Base-by-base conservation (phyloP, 2,329 filamentous ascomycete species). In the Geosmithia morbida region DNA sequence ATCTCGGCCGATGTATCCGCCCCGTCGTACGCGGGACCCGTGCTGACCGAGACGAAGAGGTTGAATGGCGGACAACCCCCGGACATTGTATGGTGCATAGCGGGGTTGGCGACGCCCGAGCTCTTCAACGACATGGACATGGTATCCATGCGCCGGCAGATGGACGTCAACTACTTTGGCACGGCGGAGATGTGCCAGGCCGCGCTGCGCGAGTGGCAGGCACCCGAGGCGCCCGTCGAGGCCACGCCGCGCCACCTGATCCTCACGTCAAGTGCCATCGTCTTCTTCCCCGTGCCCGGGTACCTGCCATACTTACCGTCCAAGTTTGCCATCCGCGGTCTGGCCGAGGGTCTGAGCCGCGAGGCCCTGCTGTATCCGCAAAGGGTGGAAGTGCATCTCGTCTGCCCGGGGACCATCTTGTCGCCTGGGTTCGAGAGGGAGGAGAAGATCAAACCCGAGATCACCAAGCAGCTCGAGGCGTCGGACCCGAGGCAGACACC, bases 91-190 rank as follows among this genome's bases (percentile, higher is more conserved):
- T 97, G 92, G 88, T 89, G 87, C 60, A 76, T 88, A 46, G 90
- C 90, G 2, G 90, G 90, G 50, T 71, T 77, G 52, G 77, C 85
- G 6, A 72, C 70, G 16, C 89, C 89, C 0, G 74, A 77, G 37
- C 81, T 94, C 51, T 94, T 90, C 67, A 63, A 85, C 53, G 85
- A 95, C 51, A 79, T 79, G 40, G 73, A 83, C 8, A 68, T 86
- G 46, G 67, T 79, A 7, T 75, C 74, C 11, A 68, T 88, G 53
- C 76, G 83, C 41, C 69, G 73, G 53, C 87, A 94, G 62, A 95
- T 95, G 87, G 87, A 95, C 59, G 77, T 90, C 55, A 90, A 96
- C 66, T 97, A 87, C 68, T 95, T 83, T 74, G 85, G 87, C 45
- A 80, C 81, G 29, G 83, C 83, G 41, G 92, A 94, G 61, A 85